Evolutionary conservation across 768 basidiomycete species (phyloP).

Genomic region (Hypholoma sublateritium): DNA sequence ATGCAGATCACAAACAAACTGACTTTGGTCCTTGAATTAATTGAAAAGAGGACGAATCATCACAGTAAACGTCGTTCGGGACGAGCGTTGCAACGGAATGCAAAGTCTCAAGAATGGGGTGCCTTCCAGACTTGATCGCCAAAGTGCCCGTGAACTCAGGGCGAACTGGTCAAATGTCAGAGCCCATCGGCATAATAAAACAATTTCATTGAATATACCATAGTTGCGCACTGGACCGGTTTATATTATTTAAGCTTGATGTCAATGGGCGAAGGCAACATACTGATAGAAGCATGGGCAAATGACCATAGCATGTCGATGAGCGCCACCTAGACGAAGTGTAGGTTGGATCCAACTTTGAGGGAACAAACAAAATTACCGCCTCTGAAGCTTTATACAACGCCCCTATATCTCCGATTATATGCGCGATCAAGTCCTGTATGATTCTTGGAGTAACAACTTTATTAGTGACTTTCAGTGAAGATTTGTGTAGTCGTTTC

Average conservation of each 20-base stretch:
- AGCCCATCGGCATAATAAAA: too few relatives aligned
- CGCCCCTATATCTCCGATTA: slow-evolving; percentile 71
- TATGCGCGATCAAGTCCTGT: slow-evolving; percentile 68
- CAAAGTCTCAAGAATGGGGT: slow-evolving; percentile 81
- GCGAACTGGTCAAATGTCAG: slow-evolving; percentile 51
- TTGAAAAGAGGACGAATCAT: slow-evolving; percentile 83
- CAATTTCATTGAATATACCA: slow-evolving; percentile 24
- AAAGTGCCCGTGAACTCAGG: slow-evolving; percentile 91
- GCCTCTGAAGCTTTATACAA: slow-evolving; percentile 93
- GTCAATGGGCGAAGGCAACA: slow-evolving; percentile 4
- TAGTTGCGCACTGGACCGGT: slow-evolving; percentile 43
- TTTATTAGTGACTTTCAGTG: neutral
- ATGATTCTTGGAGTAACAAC: slow-evolving; percentile 55
- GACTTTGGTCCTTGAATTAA: slow-evolving; percentile 91
- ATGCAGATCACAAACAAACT: slow-evolving; percentile 18
- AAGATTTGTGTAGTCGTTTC: neutral
- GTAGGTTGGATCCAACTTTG: neutral
- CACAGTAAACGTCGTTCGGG: slow-evolving; percentile 90
- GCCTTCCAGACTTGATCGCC: slow-evolving; percentile 86
- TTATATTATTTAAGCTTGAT: neutral
- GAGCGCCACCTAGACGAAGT: slow-evolving; percentile 63
- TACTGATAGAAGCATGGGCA: slow-evolving; percentile 79
- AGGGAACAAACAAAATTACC: slow-evolving; percentile 31
- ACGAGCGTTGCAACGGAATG: slow-evolving; percentile 70
- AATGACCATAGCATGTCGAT: slow-evolving; percentile 92